Conservation (phyloP, 768 basidiomycete genomes). For the Crepidotus variabilis region DNA sequence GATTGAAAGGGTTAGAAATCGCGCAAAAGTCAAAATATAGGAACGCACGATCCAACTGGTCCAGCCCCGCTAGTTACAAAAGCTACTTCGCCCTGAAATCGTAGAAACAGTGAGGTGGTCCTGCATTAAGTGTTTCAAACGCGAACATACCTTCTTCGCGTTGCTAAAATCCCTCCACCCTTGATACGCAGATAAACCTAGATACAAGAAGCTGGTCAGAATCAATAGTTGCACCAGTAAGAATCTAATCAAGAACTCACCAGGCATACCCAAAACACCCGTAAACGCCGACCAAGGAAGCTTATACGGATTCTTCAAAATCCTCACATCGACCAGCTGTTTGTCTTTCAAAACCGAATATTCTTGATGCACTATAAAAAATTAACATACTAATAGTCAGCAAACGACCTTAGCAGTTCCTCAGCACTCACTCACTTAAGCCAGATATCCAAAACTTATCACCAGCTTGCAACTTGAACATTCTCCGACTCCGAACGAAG, state of each 20-base stretch:
- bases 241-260: too few relatives aligned
- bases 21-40: neutral
- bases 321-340: constrained; percentile 10
- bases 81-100: constrained; percentile 28
- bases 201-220: too few relatives aligned
- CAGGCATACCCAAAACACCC: constrained; percentile 53
- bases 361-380: constrained; percentile 36
- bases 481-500: neutral
- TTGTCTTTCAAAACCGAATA: constrained; percentile 28
- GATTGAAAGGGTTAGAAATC: neutral
- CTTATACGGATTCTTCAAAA: constrained; percentile 37
- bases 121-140: neutral
- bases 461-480: neutral
- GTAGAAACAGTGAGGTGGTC: neutral
- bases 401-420: neutral
- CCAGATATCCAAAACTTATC: constrained; percentile 3
- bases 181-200: constrained; percentile 35
- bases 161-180: constrained; percentile 38
- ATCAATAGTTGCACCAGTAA: too few relatives aligned
- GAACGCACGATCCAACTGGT: constrained; percentile 58
- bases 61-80: constrained; percentile 40
- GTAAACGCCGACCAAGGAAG: constrained; percentile 48
- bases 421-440: constrained; percentile 13
- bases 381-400: neutral
- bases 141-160: constrained; percentile 26